Evolutionary conservation across 495 filamentous ascomycete species (phyloP).

Genomic region (Tuber borchii): DNA sequence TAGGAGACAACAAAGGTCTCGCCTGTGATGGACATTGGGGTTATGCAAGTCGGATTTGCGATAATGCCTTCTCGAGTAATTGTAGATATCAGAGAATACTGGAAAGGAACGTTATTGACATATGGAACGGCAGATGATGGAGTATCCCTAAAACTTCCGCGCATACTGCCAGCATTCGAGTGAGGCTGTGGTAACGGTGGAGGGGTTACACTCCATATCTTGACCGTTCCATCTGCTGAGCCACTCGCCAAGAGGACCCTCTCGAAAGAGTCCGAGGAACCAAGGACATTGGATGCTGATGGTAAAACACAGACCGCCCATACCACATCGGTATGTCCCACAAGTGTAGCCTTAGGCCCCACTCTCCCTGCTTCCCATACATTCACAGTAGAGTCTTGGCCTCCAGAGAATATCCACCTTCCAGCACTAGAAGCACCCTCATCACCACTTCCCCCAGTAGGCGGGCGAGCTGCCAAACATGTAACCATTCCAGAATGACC

Average conservation of each 20-base stretch:
- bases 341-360: conserved; percentile 89
- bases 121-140: conserved; percentile 46
- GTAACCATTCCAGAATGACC: conserved; percentile 88
- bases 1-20: conserved; percentile 92
- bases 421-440: conserved; percentile 58
- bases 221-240: conserved; percentile 81
- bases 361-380: conserved; percentile 93
- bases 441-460: conserved; percentile 47
- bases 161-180: conserved; percentile 55
- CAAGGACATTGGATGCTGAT: conserved; percentile 67
- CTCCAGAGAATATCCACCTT: conserved; percentile 97
- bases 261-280: conserved; percentile 56
- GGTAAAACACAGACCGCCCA: conserved; percentile 94
- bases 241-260: conserved; percentile 86
- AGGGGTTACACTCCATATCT: conserved; percentile 91
- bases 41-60: conserved; percentile 85
- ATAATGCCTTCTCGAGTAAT: conserved; percentile 62
- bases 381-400: conserved; percentile 83
- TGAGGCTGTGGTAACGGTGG: conserved; percentile 72
- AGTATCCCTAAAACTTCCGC: conserved; percentile 70
- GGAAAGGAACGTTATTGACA: conserved; percentile 50
- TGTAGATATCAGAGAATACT: conserved; percentile 68
- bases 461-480: conserved; percentile 75
- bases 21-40: conserved; percentile 73
- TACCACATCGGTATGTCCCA: conserved; percentile 90